Percentiles rank a stretch among this genome's conserved stretches.
phyloP scores from a whole-genome alignment of 129 eudicot genomes.

The Pulicaria dysenterica region DNA sequence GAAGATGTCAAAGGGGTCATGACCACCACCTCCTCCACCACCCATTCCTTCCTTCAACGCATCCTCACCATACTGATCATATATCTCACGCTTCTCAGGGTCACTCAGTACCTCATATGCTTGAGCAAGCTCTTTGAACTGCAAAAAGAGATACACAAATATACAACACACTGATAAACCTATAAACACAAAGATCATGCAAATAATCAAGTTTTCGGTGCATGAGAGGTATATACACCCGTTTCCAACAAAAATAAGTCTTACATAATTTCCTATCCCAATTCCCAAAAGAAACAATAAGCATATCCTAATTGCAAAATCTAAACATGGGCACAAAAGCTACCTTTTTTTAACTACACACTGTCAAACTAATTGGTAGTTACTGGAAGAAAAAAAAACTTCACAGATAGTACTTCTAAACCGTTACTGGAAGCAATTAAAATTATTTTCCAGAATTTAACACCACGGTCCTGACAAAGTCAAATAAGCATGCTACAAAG shows the following conservation, averaged over 20 bases:
- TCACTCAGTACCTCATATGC: constrained; percentile 82
- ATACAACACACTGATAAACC: neutral
- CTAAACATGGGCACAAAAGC: neutral
- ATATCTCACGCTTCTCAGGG: constrained; percentile 86
- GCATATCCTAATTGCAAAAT: neutral
- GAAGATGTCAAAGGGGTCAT: constrained; percentile 84
- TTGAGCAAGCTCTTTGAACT: constrained; percentile 85
- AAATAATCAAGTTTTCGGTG: too few relatives aligned
- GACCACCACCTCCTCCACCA: constrained; percentile 68
- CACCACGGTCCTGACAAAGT: neutral
- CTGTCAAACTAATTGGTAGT: too few relatives aligned
- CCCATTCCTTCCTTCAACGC: constrained; percentile 94
- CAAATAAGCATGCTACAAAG: neutral
- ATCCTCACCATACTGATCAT: constrained; percentile 86
- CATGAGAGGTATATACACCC: neutral
- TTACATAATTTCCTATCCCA: neutral
- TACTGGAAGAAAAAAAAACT: neutral
- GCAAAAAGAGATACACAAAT: neutral
- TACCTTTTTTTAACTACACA: neutral
- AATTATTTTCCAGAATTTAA: neutral
- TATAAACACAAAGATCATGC: constrained; percentile 1
- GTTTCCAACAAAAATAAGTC: neutral
- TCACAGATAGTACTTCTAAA: neutral
- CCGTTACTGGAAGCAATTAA: neutral
- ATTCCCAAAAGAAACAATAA: neutral